A percentile compares a stretch with the other conserved stretches of the same genome.
Conservation (phyloP, 1,139 yeast genomes). For the Scheffersomyces illinoinensis region DNA sequence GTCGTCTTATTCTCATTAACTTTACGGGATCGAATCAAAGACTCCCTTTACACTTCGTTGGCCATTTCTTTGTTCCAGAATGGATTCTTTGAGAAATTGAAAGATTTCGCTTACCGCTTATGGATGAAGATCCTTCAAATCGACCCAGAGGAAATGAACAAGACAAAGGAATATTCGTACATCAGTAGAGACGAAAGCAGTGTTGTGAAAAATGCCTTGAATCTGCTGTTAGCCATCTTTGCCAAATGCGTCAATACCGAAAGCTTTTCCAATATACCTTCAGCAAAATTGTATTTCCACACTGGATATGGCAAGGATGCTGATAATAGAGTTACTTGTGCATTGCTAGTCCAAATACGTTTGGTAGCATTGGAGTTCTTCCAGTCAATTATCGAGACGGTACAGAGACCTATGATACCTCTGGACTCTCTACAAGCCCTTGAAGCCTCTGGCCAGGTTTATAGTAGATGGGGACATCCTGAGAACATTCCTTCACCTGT, state of each 20-base stretch:
- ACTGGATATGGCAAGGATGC: slow-evolving; percentile 20
- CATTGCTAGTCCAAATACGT: slow-evolving; percentile 44
- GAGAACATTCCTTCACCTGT: slow-evolving; percentile 19
- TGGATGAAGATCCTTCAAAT: slow-evolving; percentile 21
- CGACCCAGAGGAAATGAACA: slow-evolving; percentile 21
- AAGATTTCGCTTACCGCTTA: slow-evolving; percentile 20
- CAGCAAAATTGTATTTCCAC: slow-evolving; percentile 26
- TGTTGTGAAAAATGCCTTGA: slow-evolving; percentile 39
- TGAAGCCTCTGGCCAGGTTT: neutral
- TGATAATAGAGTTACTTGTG: slow-evolving; percentile 23
- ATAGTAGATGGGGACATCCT: neutral
- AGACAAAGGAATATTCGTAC: slow-evolving; percentile 35
- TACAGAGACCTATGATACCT: neutral
- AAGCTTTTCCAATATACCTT: slow-evolving; percentile 22
- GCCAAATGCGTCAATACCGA: slow-evolving; percentile 36
- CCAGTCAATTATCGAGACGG: slow-evolving; percentile 10
- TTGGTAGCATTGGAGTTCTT: slow-evolving; percentile 39
- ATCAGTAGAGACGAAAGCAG: slow-evolving; percentile 38
- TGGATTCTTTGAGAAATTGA: slow-evolving; percentile 39
- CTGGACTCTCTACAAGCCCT: slow-evolving; percentile 2
- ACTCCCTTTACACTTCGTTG: slow-evolving; percentile 42
- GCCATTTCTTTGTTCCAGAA: slow-evolving; percentile 48
- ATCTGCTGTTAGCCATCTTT: slow-evolving; percentile 42
- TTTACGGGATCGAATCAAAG: slow-evolving; percentile 34
- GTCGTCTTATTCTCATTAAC: slow-evolving; percentile 25